Evolutionary conservation across 805 yeast species (phyloP), one percentile per base, ranked within the genome.

Genomic region (Vanderwaltozyma yarrowii): DNA sequence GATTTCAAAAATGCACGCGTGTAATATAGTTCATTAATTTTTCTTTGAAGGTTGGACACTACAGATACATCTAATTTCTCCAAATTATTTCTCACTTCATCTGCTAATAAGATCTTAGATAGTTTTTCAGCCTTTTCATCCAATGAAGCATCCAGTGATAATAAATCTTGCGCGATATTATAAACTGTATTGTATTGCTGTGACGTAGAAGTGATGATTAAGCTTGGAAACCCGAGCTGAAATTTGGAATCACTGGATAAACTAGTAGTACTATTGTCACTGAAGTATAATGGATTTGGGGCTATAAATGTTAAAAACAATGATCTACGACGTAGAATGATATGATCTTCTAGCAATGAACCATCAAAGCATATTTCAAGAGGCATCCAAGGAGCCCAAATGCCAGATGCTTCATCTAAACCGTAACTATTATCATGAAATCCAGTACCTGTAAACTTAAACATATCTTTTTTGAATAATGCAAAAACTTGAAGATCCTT

Each of bases 341-440:
- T 58, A 36, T 69, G 63, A 16, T 67, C 64, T 4, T 58, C 59
- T 36, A 77, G 51, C 5, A 61, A 34, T 0, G 64, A 62, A 10
- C 70, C 65, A 33, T 71, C 70, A 45, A 72, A 73, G 50, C 80
- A 74, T 47, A 74, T 67, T 51, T 79, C 87, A 37, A 76, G 47
- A 0, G 83, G 82, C 16, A 79, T 47, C 70, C 74, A 71, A 0
- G 85, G 85, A 0, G 85, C 83, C 85, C 85, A 79, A 51, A 56
- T 47, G 23, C 37, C 43, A 1, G 52, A 43, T 9, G 46, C 43
- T 4, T 43, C 46, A 11, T 58, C 53, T 33, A 53, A 46, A 7
- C 63, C 56, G 31, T 56, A 56, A 12, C 56, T 52, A 31, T 49
- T 45, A 20, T 29, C 19, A 33, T 54, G 57, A 20, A 64, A 52